These are phyloP conservation scores for Brassica hybrid DNA, from an alignment of 441 rosid species.

Conservation along the genomic window DNA sequence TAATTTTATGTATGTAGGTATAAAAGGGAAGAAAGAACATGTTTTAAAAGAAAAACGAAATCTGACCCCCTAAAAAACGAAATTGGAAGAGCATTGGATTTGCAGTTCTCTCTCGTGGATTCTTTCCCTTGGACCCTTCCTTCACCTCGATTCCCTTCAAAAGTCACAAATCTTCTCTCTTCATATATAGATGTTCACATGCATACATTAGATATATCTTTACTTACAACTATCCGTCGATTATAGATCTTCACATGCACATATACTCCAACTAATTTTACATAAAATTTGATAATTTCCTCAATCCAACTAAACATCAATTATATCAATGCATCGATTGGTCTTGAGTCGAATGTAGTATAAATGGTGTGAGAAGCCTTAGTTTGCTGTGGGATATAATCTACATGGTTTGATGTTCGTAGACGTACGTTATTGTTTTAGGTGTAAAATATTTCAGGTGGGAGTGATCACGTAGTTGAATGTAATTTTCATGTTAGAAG, in stretches of 20 bases:
- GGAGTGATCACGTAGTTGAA: no score
- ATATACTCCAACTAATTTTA: slow-evolving; percentile 3
- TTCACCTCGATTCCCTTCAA: slow-evolving; percentile 57
- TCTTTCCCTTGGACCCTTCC: slow-evolving; percentile 73
- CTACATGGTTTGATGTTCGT: slow-evolving; percentile 6
- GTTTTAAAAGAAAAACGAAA: slow-evolving; percentile 4
- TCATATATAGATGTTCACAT: slow-evolving; percentile 39
- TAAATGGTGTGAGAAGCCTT: not conserved
- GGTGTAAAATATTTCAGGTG: no score
- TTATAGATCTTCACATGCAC: slow-evolving; percentile 1
- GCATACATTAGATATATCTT: slow-evolving; percentile 14
- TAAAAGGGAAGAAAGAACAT: not conserved
- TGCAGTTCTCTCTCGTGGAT: slow-evolving; percentile 58
- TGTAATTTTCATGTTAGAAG: no score
- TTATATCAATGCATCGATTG: not conserved
- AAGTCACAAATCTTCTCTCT: slow-evolving; percentile 25
- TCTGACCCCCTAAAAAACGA: slow-evolving; percentile 1
- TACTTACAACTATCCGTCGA: not conserved
- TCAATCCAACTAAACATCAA: not conserved
- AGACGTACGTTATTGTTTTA: not conserved
- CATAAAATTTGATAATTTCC: not conserved
- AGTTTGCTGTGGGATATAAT: not conserved
- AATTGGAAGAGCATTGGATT: slow-evolving; percentile 53
- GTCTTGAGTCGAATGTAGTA: slow-evolving; percentile 7
- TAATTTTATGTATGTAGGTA: not conserved